phyloP scores from a whole-genome alignment of 208 protist genomes.

The Histomonas meleagridis region DNA sequence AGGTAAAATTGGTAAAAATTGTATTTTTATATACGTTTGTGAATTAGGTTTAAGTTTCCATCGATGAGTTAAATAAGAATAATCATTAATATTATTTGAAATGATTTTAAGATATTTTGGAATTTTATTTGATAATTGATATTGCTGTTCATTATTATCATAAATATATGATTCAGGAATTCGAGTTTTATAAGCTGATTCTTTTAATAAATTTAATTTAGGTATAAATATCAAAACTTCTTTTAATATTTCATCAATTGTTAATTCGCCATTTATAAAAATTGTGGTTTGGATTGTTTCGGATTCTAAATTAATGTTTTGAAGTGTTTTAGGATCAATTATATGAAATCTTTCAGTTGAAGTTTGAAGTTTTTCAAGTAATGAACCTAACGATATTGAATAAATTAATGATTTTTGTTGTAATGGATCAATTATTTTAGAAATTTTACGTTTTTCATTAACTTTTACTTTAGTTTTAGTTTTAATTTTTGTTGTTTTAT shows the following conservation, averaged over 20 bases:
- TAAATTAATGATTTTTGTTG: constrained; percentile 2
- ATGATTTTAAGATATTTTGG: neutral
- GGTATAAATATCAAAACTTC: neutral
- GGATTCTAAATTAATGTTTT: neutral
- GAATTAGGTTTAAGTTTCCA: neutral
- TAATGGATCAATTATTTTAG: neutral
- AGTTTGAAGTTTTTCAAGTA: neutral
- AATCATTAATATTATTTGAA: neutral
- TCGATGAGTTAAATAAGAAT: neutral
- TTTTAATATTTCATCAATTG: neutral
- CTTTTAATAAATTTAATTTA: neutral
- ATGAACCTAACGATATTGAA: neutral
- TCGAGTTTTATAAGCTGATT: neutral
- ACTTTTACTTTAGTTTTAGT: neutral
- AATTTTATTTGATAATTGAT: neutral
- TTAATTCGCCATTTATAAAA: neutral
- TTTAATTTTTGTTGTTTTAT: neutral
- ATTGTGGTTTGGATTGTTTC: neutral
- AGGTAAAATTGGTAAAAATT: neutral
- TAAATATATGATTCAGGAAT: neutral
- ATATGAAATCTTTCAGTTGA: neutral
- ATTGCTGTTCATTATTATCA: neutral
- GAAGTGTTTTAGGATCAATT: neutral
- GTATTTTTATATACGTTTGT: neutral
- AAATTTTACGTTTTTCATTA: neutral